phyloP scores from a whole-genome alignment of 306 rosid species.

The Bauhinia variegata region DNA sequence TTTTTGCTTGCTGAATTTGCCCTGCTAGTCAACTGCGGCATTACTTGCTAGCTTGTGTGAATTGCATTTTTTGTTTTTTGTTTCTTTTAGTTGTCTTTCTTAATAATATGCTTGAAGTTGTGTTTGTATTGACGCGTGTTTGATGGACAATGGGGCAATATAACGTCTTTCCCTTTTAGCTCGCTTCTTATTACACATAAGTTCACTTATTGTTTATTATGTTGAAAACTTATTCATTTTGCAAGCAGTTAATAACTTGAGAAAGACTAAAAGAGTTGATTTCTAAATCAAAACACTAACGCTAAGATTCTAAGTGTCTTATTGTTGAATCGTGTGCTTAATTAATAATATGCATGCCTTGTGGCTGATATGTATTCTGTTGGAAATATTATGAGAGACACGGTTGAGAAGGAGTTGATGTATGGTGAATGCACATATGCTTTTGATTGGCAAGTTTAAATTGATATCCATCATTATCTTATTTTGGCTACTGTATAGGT shows the following conservation, averaged over 20 bases:
- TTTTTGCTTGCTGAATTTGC: neutral
- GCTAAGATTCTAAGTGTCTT: neutral
- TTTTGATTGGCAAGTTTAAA: neutral
- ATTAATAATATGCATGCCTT: neutral
- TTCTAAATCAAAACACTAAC: neutral
- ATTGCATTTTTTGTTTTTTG: neutral
- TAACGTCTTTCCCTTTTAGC: neutral
- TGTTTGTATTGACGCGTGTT: neutral
- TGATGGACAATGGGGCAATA: conserved; percentile 5
- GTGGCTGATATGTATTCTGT: neutral
- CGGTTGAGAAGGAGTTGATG: conserved; percentile 7
- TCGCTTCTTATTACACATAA: neutral
- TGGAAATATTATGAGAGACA: conserved; percentile 1
- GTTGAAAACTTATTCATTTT: neutral
- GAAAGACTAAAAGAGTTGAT: neutral
- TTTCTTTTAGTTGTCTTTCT: neutral
- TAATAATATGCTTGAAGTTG: neutral
- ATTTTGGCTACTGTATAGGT: conserved; percentile 40
- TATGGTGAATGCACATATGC: conserved; percentile 22
- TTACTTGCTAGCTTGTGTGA: neutral
- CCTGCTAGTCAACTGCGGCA: neutral
- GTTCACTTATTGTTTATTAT: neutral
- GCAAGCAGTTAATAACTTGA: neutral
- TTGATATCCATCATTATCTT: neutral
- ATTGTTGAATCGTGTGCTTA: neutral